A percentile compares a stretch with the other conserved stretches of the same genome.
Evolutionary conservation across 352 stramenopile genomes (phyloP).

Genomic region (Phytophthora kernoviae): DNA sequence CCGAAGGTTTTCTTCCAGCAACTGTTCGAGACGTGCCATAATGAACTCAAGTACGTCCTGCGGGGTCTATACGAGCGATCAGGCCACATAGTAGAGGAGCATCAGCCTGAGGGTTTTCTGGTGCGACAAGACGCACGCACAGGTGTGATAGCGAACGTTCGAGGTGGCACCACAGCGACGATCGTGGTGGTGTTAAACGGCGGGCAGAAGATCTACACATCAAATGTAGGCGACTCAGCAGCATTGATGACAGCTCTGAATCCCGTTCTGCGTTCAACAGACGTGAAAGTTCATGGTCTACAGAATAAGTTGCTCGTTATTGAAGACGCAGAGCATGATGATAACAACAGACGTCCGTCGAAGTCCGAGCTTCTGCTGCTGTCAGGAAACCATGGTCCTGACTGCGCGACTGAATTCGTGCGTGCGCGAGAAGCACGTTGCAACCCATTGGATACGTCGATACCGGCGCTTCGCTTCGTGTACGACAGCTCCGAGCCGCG

Average conservation of each 20-base stretch:
- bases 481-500: conserved; percentile 69
- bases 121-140: conserved; percentile 45
- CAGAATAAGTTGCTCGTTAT: conserved; percentile 21
- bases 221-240: conserved; percentile 86
- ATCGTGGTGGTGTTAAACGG: conserved; percentile 80
- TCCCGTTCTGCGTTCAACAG: conserved; percentile 24
- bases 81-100: conserved; percentile 63
- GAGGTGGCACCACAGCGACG: conserved; percentile 89
- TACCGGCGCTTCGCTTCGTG: conserved; percentile 83
- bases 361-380: conserved; percentile 52
- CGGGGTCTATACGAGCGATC: conserved; percentile 57
- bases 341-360: conserved; percentile 19
- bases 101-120: conserved; percentile 64
- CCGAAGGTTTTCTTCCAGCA: conserved; percentile 53
- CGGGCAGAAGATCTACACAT: conserved; percentile 68
- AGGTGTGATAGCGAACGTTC: conserved; percentile 67
- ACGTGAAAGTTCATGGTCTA: conserved; percentile 34
- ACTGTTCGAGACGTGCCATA: conserved; percentile 69
- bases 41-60: conserved; percentile 68
- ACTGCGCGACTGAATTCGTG: conserved; percentile 77
- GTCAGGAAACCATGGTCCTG: conserved; percentile 84
- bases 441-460: conserved; percentile 21
- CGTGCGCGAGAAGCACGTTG: conserved; percentile 50
- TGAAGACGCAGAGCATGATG: conserved; percentile 12
- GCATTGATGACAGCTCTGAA: conserved; percentile 42